phyloP scores from a whole-genome alignment of 2,329 filamentous ascomycete species.

The Hypoxylon sp. region DNA sequence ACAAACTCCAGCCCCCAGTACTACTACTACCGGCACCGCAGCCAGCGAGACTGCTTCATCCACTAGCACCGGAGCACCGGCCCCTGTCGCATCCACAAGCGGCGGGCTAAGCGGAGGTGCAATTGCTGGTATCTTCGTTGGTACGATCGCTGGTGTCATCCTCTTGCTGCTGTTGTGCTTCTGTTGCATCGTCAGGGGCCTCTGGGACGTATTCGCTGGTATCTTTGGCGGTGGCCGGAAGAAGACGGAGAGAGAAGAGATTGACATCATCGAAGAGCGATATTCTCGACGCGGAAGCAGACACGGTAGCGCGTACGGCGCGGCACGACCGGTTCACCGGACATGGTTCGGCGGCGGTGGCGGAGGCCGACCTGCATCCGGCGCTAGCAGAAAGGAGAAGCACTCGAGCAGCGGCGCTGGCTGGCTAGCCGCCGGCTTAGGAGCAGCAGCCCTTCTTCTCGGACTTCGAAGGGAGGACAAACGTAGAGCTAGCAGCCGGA shows the following conservation, averaged over 20 bases:
- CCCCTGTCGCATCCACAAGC: conserved; percentile 59
- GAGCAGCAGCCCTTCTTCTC: conserved; percentile 68
- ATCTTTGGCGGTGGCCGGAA: conserved; percentile 71
- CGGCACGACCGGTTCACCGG: conserved; percentile 66
- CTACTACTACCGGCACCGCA: conserved; percentile 69
- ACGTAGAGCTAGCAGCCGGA: conserved; percentile 61
- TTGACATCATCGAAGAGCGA: conserved; percentile 75
- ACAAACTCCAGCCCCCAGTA: conserved; percentile 61
- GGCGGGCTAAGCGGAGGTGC: conserved; percentile 75
- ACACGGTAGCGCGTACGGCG: conserved; percentile 61
- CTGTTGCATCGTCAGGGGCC: conserved; percentile 76
- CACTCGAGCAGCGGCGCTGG: conserved; percentile 62
- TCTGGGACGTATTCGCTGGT: conserved; percentile 72
- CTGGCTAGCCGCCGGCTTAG: conserved; percentile 68
- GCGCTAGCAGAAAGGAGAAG: conserved; percentile 62
- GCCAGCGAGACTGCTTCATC: conserved; percentile 68
- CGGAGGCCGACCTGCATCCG: conserved; percentile 58
- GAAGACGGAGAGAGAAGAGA: conserved; percentile 65
- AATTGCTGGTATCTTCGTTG: conserved; percentile 86
- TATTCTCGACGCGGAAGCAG: conserved; percentile 67
- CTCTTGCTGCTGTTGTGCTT: conserved; percentile 80
- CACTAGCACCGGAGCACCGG: conserved; percentile 62
- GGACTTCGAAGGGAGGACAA: conserved; percentile 65
- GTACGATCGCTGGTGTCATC: conserved; percentile 75
- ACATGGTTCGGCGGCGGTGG: conserved; percentile 71